Percentiles rank a stretch among this genome's conserved stretches.
Conservation (phyloP, 1,139 yeast species). For the Debaryomyces nepalensis region DNA sequence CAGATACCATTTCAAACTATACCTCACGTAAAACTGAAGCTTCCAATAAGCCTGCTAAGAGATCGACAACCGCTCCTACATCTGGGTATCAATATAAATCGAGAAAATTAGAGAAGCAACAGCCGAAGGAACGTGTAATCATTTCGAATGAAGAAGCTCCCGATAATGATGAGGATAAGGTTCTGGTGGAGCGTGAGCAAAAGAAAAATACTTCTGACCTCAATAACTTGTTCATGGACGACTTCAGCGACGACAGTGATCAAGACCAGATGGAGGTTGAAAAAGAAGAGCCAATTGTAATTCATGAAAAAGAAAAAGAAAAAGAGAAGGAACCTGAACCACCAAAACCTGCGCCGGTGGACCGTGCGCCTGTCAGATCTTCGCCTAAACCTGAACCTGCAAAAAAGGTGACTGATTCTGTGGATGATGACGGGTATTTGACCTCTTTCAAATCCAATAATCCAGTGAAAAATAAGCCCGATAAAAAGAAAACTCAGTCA, state of each 20-base stretch:
- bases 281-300: constrained; percentile 17
- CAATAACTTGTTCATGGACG: constrained; percentile 23
- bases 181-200: constrained; percentile 9
- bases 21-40: constrained; percentile 29
- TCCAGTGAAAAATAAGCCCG: constrained; percentile 21
- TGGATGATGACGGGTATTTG: constrained; percentile 49
- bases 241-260: constrained; percentile 22
- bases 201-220: constrained; percentile 18
- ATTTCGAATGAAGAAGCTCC: constrained; percentile 28
- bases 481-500: constrained; percentile 37
- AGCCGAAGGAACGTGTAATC: constrained; percentile 44
- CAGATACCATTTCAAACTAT: constrained; percentile 21
- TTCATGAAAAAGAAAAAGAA: constrained; percentile 16
- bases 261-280: constrained; percentile 10
- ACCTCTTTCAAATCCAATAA: constrained; percentile 31
- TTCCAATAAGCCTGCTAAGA: constrained; percentile 11
- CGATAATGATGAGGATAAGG: constrained; percentile 21
- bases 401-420: constrained; percentile 16
- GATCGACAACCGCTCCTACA: constrained; percentile 18
- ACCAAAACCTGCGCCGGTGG: constrained; percentile 24
- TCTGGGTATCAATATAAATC: constrained; percentile 43
- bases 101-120: constrained; percentile 35
- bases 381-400: background rate
- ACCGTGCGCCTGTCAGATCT: too few species aligned
- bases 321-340: constrained; percentile 19